Base-by-base conservation (phyloP, 2,329 filamentous ascomycete species). In the Coniochaeta pulveracea region DNA sequence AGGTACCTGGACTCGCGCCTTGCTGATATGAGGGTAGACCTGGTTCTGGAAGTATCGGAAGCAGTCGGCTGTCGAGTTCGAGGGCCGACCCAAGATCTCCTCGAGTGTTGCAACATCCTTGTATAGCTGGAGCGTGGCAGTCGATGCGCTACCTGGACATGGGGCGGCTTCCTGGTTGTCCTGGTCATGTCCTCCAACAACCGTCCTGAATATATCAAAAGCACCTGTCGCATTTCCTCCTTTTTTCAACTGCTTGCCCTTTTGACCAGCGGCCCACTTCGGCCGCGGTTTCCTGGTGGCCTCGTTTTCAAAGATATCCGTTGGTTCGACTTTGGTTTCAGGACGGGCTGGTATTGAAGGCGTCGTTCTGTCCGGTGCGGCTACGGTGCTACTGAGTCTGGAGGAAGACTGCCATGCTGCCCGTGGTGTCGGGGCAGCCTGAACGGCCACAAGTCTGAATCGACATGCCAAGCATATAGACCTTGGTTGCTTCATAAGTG, bases 41-140 rank as follows among this genome's bases (percentile, higher is more conserved):
- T 37, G 39, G 7, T 38, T 39, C 22, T 50, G 41, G 34, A 63
- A 49, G 41, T 57, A 60, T 11, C 47, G 43, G 30, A 49, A 52
- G 19, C 47, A 46, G 4, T 34, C 34, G 4, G 44, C 40, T 2
- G 41, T 26, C 1, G 43, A 35, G 10, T 38, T 37, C 15, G 36
- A 36, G 12, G 45, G 37, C 18, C 37, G 32, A 11, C 40, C 39
- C 28, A 51, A 38, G 46, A 55, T 46, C 23, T 43, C 40, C 23
- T 47, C 42, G 26, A 56, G 42, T 37, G 37, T 43, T 10, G 47
- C 40, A 10, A 54, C 37, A 23, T 51, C 42, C 27, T 47, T 44
- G 22, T 54, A 46, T 10, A 51, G 43, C 8, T 46, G 39, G 4
- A 49, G 29, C 34, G 40, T 43, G 19, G 29, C 25, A 3, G 12